Evolutionary conservation across 345 rosid genomes (phyloP).

Genomic region (Lepidium aucheri): DNA sequence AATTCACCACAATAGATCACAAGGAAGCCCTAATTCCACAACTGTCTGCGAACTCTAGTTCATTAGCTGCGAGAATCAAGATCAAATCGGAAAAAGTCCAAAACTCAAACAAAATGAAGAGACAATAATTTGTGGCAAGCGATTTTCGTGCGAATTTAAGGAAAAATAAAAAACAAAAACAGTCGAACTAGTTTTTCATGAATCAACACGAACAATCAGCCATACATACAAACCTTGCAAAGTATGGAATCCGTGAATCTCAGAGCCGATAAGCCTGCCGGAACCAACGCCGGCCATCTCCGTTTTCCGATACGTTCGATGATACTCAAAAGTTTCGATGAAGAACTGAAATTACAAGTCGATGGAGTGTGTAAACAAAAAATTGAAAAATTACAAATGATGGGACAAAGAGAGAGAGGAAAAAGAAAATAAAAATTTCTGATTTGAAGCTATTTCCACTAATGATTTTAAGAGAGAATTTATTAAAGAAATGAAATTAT

Average conservation of each 20-base stretch:
- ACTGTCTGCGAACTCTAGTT: constrained; percentile 2
- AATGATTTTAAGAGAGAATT: not conserved
- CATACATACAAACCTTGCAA: constrained; percentile 39
- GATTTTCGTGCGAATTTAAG: not conserved
- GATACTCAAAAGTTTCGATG: not conserved
- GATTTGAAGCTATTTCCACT: not conserved
- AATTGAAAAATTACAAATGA: not conserved
- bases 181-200: not conserved
- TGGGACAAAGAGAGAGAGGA: not conserved
- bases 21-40: not conserved
- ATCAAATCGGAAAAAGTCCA: not conserved
- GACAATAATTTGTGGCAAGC: not conserved
- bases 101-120: not conserved
- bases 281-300: constrained; percentile 37
- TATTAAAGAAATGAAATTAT: not conserved
- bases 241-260: constrained; percentile 91
- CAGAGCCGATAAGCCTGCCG: constrained; percentile 55
- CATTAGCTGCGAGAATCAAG: not conserved
- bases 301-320: not conserved
- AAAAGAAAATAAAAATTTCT: not conserved
- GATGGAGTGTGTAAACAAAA: constrained; percentile 11
- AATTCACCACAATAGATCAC: not conserved
- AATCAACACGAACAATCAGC: constrained; percentile 2
- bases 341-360: constrained; percentile 6
- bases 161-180: not conserved